Conservation (phyloP, 306 rosid genomes). For the Prunus davidiana region DNA sequence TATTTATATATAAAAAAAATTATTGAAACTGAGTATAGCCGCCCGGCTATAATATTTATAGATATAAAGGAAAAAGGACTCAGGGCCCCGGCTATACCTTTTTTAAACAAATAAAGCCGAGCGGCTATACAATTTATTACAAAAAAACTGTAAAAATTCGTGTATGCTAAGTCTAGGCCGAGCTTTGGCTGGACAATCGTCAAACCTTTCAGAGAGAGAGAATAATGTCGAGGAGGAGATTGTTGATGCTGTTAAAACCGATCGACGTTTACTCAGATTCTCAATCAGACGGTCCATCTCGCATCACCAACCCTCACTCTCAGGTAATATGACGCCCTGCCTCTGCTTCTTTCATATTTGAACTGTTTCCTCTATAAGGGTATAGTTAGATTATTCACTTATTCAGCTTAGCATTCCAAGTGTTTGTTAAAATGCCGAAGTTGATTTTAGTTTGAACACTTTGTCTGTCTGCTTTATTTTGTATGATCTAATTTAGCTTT, state of each 20-base stretch:
- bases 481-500: not conserved
- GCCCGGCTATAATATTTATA: too few relatives aligned
- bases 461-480: not conserved
- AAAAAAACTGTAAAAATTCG: accelerated
- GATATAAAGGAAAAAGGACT: too few relatives aligned
- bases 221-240: constrained; percentile 52
- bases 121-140: accelerated
- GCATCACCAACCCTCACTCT: constrained; percentile 33
- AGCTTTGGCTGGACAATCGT: not conserved
- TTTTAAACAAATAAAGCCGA: too few relatives aligned
- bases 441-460: constrained; percentile 18
- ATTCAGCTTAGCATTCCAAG: constrained; percentile 17
- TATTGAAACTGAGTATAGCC: too few relatives aligned
- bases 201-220: not conserved
- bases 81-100: too few relatives aligned
- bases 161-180: not conserved
- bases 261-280: constrained; percentile 40
- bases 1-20: too few relatives aligned
- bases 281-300: constrained; percentile 32
- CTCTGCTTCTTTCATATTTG: not conserved
- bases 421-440: constrained; percentile 49
- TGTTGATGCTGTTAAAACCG: constrained; percentile 64
- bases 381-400: too few relatives aligned
- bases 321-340: constrained; percentile 31
- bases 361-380: not conserved